Base-by-base conservation (phyloP, 345 rosid genomes). In the Laguncularia racemosa region DNA sequence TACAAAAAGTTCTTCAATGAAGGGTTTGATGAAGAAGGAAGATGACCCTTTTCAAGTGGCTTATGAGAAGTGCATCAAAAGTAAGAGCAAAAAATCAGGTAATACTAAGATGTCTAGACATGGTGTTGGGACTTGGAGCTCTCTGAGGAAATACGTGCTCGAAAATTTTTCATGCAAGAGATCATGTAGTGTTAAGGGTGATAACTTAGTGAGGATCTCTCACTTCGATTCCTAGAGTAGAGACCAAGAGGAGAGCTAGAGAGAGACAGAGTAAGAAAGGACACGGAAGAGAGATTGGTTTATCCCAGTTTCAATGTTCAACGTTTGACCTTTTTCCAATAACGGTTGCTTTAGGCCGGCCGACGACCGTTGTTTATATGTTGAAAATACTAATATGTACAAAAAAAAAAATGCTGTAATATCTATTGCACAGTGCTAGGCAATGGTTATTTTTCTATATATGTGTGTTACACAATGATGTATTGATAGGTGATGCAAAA, bases 1-100 rank as follows among this genome's bases (percentile, higher is more conserved):
- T 44, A 6, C 71, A n/a, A 70, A 63, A 56, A 63, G 71, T 48
- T 16, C 62, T 50, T 72, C 78, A 11, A 65, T 57, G 52, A 74
- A 67, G 73, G 71, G 70, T 2, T 45, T 19, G 6, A 50, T n/a
- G 59, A 63, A 60, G 57, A 45, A 16, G 9, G 76, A 66, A 12
- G 81, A 68, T 16, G 86, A 81, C 53, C 86, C 86, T 0, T 81
- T 81, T 55, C 55, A 72, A 15, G 79, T 76, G 5, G 86, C 86
- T 45, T 81, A 65, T 20, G 68, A 62, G 56, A 76, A 75, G 76
- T 77, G 82, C 65, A 77, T 78, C 14, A 14, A 48, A 48, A 15
- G 19, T 44, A 69, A 67, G 60, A 52, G 59, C 49, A 49, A 56
- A 12, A 56, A 10, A 20, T 56, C 44, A 55, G 54, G 55, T 20